Evolutionary conservation across 306 rosid species (phyloP).

Genomic region (Trifolium pratense): DNA sequence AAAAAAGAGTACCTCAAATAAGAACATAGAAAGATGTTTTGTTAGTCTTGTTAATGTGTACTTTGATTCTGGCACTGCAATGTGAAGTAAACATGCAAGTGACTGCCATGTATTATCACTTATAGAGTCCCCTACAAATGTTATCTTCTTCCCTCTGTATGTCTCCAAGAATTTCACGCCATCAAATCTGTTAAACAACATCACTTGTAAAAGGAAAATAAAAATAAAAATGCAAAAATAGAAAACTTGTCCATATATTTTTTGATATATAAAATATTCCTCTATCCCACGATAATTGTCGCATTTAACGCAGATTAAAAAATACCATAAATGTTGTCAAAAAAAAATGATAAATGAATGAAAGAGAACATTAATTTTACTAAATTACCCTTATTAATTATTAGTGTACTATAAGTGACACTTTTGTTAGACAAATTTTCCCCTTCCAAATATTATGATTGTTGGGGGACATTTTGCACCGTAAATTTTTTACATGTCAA

Average conservation of each 20-base stretch:
- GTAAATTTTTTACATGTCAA: too few relatives aligned
- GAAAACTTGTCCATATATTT: background rate
- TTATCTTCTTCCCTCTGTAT: slow-evolving; percentile 62
- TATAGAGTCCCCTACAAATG: slow-evolving; percentile 84
- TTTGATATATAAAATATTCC: background rate
- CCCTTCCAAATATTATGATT: too few relatives aligned
- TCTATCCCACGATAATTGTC: too few relatives aligned
- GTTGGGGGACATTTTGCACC: too few relatives aligned
- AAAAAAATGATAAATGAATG: too few relatives aligned
- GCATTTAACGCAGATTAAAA: too few relatives aligned
- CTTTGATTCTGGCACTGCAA: slow-evolving; percentile 54
- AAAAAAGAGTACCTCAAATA: slow-evolving; percentile 49
- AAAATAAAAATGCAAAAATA: background rate
- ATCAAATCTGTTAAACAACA: slow-evolving; percentile 53
- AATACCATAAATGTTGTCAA: too few relatives aligned
- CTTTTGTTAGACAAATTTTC: too few relatives aligned
- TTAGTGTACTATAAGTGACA: too few relatives aligned
- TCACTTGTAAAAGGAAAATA: background rate
- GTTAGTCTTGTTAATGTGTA: slow-evolving; percentile 40
- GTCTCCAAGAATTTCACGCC: slow-evolving; percentile 66
- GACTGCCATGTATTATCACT: slow-evolving; percentile 88
- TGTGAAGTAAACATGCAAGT: slow-evolving; percentile 68
- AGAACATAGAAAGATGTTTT: slow-evolving; percentile 45
- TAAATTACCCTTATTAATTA: too few relatives aligned
- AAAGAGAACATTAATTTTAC: too few relatives aligned